Evolutionary conservation across 176 grass and related monocot genomes (phyloP).

Genomic region (sorghum (Sorghum bicolor)): Sorghum_bicolor_NCBIv3 NC_012878.2:54221001-54221500

Average conservation of each 20-base stretch:
- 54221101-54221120: neutral
- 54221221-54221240: neutral
- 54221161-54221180: neutral
- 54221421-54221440: slow-evolving; percentile 44
- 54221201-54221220: neutral
- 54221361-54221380: slow-evolving; percentile 33
- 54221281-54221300: slow-evolving; percentile 14
- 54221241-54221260: neutral
- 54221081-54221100: neutral
- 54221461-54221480: slow-evolving; percentile 33
- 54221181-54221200: neutral
- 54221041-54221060: neutral
- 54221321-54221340: slow-evolving; percentile 16
- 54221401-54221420: neutral
- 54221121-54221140: neutral
- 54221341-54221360: neutral
- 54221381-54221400: slow-evolving; percentile 4
- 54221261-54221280: neutral
- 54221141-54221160: neutral
- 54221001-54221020: neutral
- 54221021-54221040: neutral
- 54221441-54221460: slow-evolving; percentile 12
- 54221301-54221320: slow-evolving; percentile 27
- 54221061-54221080: neutral
- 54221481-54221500: slow-evolving; percentile 25